These are phyloP conservation scores for Cicer judaicum DNA, from an alignment of 306 rosid genomes.

Conservation along the genomic window DNA sequence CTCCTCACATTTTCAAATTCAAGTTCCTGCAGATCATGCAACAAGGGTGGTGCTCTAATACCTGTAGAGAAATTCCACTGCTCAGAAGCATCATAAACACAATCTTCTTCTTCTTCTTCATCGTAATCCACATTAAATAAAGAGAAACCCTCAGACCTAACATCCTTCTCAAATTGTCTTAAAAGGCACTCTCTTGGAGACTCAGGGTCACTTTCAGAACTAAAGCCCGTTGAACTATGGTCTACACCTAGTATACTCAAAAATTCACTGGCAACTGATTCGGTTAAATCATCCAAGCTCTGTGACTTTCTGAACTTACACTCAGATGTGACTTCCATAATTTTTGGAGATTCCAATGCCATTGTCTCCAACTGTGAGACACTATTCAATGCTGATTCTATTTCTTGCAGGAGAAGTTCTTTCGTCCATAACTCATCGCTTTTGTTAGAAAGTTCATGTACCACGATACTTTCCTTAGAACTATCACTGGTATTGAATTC, in stretches of 20 bases:
- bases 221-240: slow-evolving; percentile 61
- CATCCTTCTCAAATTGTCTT: slow-evolving; percentile 82
- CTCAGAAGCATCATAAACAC: slow-evolving; percentile 42
- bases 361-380: slow-evolving; percentile 63
- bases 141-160: slow-evolving; percentile 68
- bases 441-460: slow-evolving; percentile 42
- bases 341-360: slow-evolving; percentile 66
- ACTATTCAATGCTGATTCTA: slow-evolving; percentile 72
- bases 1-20: slow-evolving; percentile 54
- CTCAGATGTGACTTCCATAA: slow-evolving; percentile 49
- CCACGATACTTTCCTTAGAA: slow-evolving; percentile 42
- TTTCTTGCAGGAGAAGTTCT: slow-evolving; percentile 75
- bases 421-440: slow-evolving; percentile 51
- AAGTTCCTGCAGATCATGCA: slow-evolving; percentile 58
- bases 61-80: slow-evolving; percentile 49
- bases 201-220: slow-evolving; percentile 74
- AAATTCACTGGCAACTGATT: slow-evolving; percentile 72
- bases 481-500: slow-evolving; percentile 43
- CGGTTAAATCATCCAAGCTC: slow-evolving; percentile 72
- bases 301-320: slow-evolving; percentile 48
- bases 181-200: slow-evolving; percentile 93
- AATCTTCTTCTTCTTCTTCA: slow-evolving; percentile 49
- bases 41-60: slow-evolving; percentile 49
- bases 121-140: slow-evolving; percentile 63
- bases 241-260: slow-evolving; percentile 70